phyloP scores from a whole-genome alignment of 2,329 filamentous ascomycete genomes.

The Ophiosphaerella narmari region DNA sequence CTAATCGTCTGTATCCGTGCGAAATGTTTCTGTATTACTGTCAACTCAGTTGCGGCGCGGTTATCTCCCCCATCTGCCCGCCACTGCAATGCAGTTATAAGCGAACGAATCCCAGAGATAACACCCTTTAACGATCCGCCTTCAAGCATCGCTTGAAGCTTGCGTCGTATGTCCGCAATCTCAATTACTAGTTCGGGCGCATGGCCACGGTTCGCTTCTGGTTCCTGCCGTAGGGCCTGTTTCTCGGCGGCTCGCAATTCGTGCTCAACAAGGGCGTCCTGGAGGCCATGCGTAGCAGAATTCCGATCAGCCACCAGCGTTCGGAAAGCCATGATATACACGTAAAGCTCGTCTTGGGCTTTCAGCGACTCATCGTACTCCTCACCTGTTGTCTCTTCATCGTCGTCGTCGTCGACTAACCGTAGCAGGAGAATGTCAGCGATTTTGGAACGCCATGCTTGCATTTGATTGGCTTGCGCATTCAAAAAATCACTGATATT shows the following conservation, averaged over 20 bases:
- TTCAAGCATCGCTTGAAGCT: slow-evolving; percentile 55
- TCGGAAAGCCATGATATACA: slow-evolving; percentile 79
- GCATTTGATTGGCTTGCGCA: slow-evolving; percentile 70
- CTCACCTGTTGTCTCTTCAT: slow-evolving; percentile 78
- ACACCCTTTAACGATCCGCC: slow-evolving; percentile 71
- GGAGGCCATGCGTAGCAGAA: slow-evolving; percentile 74
- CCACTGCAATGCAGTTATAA: slow-evolving; percentile 64
- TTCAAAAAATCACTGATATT: slow-evolving; percentile 70
- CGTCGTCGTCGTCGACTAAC: slow-evolving; percentile 78
- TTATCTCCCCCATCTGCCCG: slow-evolving; percentile 59
- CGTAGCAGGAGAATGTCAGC: slow-evolving; percentile 73
- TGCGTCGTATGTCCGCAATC: slow-evolving; percentile 55
- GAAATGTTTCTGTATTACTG: slow-evolving; percentile 68
- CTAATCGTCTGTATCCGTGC: slow-evolving; percentile 60
- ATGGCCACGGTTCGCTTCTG: slow-evolving; percentile 64
- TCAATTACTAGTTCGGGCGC: slow-evolving; percentile 68
- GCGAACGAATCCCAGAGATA: slow-evolving; percentile 69
- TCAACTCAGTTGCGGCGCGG: slow-evolving; percentile 66
- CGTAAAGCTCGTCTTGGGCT: slow-evolving; percentile 85
- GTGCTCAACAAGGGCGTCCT: slow-evolving; percentile 74
- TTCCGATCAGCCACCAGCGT: slow-evolving; percentile 79
- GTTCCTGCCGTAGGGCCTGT: slow-evolving; percentile 63
- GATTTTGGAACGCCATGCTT: slow-evolving; percentile 75
- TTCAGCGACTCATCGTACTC: slow-evolving; percentile 89
- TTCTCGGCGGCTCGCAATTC: slow-evolving; percentile 68